Conservation (phyloP, 1,284 basidiomycete species). For the Tremellales sp. region DNA sequence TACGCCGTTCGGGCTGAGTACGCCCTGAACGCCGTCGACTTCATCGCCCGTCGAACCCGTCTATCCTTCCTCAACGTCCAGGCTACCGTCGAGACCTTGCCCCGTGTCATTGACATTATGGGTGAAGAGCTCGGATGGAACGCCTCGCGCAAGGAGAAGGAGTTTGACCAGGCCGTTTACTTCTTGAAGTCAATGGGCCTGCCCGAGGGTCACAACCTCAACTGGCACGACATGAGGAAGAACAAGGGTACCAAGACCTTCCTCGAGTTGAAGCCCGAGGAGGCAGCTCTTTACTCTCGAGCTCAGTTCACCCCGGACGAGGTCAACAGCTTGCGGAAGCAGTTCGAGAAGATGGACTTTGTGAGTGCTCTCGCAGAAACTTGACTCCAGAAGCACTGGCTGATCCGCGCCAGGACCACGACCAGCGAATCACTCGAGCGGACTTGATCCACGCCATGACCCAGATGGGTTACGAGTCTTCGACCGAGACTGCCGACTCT, state of each 20-base stretch:
- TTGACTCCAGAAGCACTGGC: background rate
- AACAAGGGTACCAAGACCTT: conserved; percentile 29
- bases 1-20: conserved; percentile 91
- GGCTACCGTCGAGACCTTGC: conserved; percentile 77
- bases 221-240: conserved; percentile 39
- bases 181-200: conserved; percentile 78
- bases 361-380: conserved; percentile 12
- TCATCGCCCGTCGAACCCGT: conserved; percentile 85
- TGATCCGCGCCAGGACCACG: conserved; percentile 33
- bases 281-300: conserved; percentile 53
- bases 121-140: conserved; percentile 78
- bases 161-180: conserved; percentile 60
- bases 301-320: conserved; percentile 67
- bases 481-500: conserved; percentile 59
- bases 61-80: conserved; percentile 90
- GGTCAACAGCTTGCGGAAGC: conserved; percentile 57
- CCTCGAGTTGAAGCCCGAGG: conserved; percentile 37
- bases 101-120: conserved; percentile 88
- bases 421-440: conserved; percentile 41
- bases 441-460: conserved; percentile 47
- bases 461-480: conserved; percentile 40
- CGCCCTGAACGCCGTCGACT: conserved; percentile 83
- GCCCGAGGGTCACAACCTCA: conserved; percentile 49
- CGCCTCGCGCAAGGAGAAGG: conserved; percentile 55
- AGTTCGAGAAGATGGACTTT: conserved; percentile 55